Base-by-base conservation (phyloP, 2,329 filamentous ascomycete genomes). In the Sclerotinia spermophila region DNA sequence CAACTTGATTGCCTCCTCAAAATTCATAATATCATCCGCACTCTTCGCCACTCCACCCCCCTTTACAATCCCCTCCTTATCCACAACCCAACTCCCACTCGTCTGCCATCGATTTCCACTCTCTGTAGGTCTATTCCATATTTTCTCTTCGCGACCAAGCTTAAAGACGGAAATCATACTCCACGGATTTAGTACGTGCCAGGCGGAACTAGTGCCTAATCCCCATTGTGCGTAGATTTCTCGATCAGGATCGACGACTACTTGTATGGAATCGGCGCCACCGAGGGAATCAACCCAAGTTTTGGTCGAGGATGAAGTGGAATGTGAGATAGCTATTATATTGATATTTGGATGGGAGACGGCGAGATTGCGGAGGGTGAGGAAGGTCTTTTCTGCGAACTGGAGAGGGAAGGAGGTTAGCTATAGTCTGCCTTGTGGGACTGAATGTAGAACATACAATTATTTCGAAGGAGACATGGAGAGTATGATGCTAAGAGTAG, bases 41-140 rank as follows among this genome's bases (percentile, higher is more conserved):
- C 83, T 81, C 67, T 75, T 75, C 19, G 83, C 82, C 72, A 84
- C 79, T 69, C 82, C 80, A 6, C 80, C 81, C 86, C 87, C 90
- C 68, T 80, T 82, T 5, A 90, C 83, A 19, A 81, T 75, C 3
- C 87, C 87, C 40, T 82, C 78, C 8, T 76, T 76, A 77, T 89
- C 87, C 40, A 90, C 80, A 2, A 86, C 89, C 80, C 89, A 93
- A 40, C 86, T 86, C 40, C 90, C 90, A 60, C 85, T 83, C 38
- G 82, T 90, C 83, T 93, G 90, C 90, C 90, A 93, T 67, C 89
- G 81, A 73, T 81, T 87, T 53, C 90, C 90, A 77, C 86, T 90
- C 79, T 90, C 87, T 3, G 87, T 89, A 3, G 87, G 83, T 35
- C 86, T 81, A 77, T 90, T 90, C 85, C 86, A 90, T 73, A 92